These are phyloP conservation scores for Neolentinus lepideus DNA, from an alignment of 1,284 basidiomycete species.

Conservation along the genomic window DNA sequence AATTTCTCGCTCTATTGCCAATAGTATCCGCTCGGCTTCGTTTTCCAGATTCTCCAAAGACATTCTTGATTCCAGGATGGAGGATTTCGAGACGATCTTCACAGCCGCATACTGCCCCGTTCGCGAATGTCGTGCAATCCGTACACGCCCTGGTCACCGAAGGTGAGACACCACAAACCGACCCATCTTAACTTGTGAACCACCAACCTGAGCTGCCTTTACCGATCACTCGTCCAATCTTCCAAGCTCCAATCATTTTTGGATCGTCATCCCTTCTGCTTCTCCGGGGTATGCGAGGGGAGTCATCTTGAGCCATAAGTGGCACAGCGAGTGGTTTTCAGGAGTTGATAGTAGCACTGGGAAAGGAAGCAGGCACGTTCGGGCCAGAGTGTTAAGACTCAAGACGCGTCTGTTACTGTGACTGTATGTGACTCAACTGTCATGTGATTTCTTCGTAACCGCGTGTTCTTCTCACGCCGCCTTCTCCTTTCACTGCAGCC, in stretches of 20 bases:
- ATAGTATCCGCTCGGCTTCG: constrained; percentile 58
- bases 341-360: too few relatives aligned
- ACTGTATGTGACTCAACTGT: too few relatives aligned
- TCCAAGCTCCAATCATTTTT: constrained; percentile 77
- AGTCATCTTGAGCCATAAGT: constrained; percentile 18
- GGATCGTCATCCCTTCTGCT: constrained; percentile 8
- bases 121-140: constrained; percentile 83
- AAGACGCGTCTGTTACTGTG: too few relatives aligned
- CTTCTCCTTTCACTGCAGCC: too few relatives aligned
- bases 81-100: constrained; percentile 84
- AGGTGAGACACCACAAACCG: constrained; percentile 2
- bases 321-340: constrained; percentile 4
- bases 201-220: constrained; percentile 81
- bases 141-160: constrained; percentile 68
- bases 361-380: not conserved
- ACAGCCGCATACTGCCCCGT: constrained; percentile 92
- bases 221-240: constrained; percentile 89
- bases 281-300: constrained; percentile 19
- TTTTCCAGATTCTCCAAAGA: constrained; percentile 67
- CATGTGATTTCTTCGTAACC: too few relatives aligned
- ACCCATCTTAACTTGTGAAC: constrained; percentile 1
- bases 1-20: constrained; percentile 93
- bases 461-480: too few relatives aligned
- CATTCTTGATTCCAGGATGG: constrained; percentile 60
- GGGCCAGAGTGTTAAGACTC: too few relatives aligned